Conservation (phyloP, 768 basidiomycete genomes). For the Tulasnella sp. region DNA sequence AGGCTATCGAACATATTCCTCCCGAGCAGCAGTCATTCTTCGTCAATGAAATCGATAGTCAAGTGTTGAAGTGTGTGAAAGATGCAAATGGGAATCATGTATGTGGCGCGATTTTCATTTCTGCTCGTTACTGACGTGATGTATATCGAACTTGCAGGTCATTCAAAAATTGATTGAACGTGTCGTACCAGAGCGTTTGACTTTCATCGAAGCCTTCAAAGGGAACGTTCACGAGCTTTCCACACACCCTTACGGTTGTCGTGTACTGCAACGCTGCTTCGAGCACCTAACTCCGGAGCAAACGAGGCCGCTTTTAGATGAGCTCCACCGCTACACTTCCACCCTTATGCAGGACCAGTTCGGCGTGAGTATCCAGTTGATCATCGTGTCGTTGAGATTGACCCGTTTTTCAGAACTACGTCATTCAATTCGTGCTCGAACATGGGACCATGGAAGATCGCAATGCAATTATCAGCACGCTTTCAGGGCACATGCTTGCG, state of each 20-base stretch:
- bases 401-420: constrained; percentile 60
- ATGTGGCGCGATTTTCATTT: constrained; percentile 21
- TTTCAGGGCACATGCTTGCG: constrained; percentile 64
- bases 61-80: constrained; percentile 75
- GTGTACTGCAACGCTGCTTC: constrained; percentile 86
- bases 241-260: constrained; percentile 85
- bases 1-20: constrained; percentile 75
- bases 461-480: constrained; percentile 46
- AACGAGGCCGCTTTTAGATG: constrained; percentile 63
- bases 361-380: constrained; percentile 42
- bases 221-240: constrained; percentile 71
- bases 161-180: constrained; percentile 81
- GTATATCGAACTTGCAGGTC: constrained; percentile 35
- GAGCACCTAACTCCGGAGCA: constrained; percentile 65
- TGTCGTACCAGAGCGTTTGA: constrained; percentile 61
- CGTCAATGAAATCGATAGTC: constrained; percentile 64
- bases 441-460: constrained; percentile 62
- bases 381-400: constrained; percentile 13
- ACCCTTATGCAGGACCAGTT: constrained; percentile 83
- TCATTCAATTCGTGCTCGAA: constrained; percentile 86
- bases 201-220: constrained; percentile 61
- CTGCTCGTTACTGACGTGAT: neutral
- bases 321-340: constrained; percentile 58
- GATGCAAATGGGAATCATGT: constrained; percentile 95
- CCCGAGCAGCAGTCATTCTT: constrained; percentile 67